phyloP scores from a whole-genome alignment of 805 yeast species.

The Nakazawaea peltata region DNA sequence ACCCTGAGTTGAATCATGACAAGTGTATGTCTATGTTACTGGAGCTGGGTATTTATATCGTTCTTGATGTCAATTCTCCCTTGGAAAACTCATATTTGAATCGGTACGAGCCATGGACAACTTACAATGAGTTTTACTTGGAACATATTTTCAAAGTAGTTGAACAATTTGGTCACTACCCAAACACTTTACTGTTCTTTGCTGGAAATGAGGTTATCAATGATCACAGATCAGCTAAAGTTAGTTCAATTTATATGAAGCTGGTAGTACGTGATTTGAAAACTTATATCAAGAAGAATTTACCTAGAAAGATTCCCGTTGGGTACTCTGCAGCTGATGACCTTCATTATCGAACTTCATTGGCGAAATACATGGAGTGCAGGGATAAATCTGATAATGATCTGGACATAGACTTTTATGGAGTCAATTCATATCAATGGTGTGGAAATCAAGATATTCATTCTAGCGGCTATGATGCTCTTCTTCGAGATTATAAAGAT shows the following conservation, averaged over 20 bases:
- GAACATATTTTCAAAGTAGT: constrained; percentile 72
- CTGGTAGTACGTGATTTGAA: constrained; percentile 80
- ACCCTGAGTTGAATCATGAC: constrained; percentile 78
- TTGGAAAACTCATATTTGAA: constrained; percentile 69
- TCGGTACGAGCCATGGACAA: constrained; percentile 90
- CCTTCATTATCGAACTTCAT: constrained; percentile 61
- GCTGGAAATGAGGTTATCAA: constrained; percentile 91
- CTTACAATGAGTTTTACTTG: constrained; percentile 64
- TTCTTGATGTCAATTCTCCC: constrained; percentile 90
- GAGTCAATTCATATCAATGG: constrained; percentile 78
- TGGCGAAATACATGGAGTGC: constrained; percentile 78
- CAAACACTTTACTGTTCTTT: constrained; percentile 84
- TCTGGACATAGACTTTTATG: constrained; percentile 65
- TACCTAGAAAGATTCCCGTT: constrained; percentile 69
- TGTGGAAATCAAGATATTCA: constrained; percentile 82
- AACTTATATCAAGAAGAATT: constrained; percentile 48
- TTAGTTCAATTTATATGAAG: constrained; percentile 70
- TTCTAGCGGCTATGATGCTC: constrained; percentile 64
- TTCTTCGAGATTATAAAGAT: constrained; percentile 62
- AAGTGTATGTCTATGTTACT: constrained; percentile 89
- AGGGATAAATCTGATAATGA: constrained; percentile 36
- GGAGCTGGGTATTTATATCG: constrained; percentile 84
- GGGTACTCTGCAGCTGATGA: constrained; percentile 98
- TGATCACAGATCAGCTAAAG: constrained; percentile 61
- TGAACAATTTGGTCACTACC: constrained; percentile 74